Percentiles rank a stretch among this genome's conserved stretches.
phyloP scores from a whole-genome alignment of 2,329 filamentous ascomycete species.

The Pestalotiopsis sp. region DNA sequence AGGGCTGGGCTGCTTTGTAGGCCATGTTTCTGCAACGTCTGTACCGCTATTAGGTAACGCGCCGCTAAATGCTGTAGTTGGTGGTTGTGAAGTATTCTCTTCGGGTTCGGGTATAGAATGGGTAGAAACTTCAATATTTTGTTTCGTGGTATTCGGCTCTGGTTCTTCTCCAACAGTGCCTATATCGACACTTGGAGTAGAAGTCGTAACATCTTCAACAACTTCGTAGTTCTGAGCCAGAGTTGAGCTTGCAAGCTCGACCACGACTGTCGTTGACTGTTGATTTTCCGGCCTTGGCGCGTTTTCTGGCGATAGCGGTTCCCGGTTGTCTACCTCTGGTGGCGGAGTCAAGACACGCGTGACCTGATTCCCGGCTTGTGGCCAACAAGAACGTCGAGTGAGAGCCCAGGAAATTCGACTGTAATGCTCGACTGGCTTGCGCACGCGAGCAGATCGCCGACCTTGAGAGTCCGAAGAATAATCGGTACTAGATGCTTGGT shows the following conservation, averaged over 20 bases:
- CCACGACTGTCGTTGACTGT: not conserved
- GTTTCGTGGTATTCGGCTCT: not conserved
- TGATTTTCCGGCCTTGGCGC: not conserved
- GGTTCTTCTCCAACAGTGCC: not conserved
- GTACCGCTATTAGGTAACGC: not conserved
- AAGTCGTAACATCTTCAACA: not conserved
- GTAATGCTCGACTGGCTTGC: conserved; percentile 18
- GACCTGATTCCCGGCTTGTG: not conserved
- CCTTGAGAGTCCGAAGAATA: conserved; percentile 11
- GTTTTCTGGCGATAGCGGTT: not conserved
- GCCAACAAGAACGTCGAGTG: not conserved
- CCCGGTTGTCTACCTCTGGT: not conserved
- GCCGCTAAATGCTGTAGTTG: not conserved
- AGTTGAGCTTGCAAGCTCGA: not conserved
- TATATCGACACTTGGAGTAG: not conserved
- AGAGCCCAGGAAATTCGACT: conserved; percentile 15
- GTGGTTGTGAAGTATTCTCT: not conserved
- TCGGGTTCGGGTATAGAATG: not conserved
- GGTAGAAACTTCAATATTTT: not conserved
- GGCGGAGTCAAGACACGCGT: not conserved
- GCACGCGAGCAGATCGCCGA: conserved; percentile 16
- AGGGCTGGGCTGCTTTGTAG: not conserved
- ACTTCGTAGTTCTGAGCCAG: not conserved
- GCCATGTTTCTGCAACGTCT: not conserved
- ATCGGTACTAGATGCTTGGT: conserved; percentile 2